Evolutionary conservation across 2,329 filamentous ascomycete species (phyloP).

Genomic region (Zalaria obscura): DNA sequence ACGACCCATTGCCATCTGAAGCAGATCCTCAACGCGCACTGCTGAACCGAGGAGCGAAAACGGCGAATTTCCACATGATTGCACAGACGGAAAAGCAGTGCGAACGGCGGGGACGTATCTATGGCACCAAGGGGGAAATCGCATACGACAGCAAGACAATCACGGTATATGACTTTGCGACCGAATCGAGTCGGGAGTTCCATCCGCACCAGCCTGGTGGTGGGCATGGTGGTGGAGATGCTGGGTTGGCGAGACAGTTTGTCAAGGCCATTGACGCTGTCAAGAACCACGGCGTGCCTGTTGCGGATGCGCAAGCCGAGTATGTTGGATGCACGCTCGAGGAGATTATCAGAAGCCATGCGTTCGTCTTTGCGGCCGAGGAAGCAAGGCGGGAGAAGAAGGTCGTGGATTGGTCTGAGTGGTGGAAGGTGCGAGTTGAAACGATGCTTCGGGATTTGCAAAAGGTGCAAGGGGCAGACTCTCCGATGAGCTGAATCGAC

Average conservation of each 20-base stretch:
- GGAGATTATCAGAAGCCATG: slow-evolving; percentile 79
- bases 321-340: slow-evolving; percentile 73
- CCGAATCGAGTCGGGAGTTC: slow-evolving; percentile 39
- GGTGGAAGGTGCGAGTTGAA: slow-evolving; percentile 53
- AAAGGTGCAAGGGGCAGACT: background rate
- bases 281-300: slow-evolving; percentile 52
- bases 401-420: slow-evolving; percentile 60
- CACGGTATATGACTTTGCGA: slow-evolving; percentile 57
- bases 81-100: slow-evolving; percentile 81
- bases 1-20: slow-evolving; percentile 36
- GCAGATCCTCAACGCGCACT: background rate
- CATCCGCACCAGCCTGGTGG: slow-evolving; percentile 37
- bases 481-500: background rate
- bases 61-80: slow-evolving; percentile 85
- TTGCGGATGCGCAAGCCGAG: slow-evolving; percentile 56
- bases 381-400: slow-evolving; percentile 58
- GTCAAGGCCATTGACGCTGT: slow-evolving; percentile 69
- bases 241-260: slow-evolving; percentile 69
- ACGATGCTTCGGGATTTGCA: background rate
- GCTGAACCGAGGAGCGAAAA: slow-evolving; percentile 54
- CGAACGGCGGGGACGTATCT: slow-evolving; percentile 69
- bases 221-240: slow-evolving; percentile 66
- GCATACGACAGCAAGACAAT: slow-evolving; percentile 71
- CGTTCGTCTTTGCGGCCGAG: slow-evolving; percentile 86
- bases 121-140: slow-evolving; percentile 76